These are phyloP conservation scores for Deinandra increscens DNA, from an alignment of 129 eudicot species.

Conservation along the genomic window DNA sequence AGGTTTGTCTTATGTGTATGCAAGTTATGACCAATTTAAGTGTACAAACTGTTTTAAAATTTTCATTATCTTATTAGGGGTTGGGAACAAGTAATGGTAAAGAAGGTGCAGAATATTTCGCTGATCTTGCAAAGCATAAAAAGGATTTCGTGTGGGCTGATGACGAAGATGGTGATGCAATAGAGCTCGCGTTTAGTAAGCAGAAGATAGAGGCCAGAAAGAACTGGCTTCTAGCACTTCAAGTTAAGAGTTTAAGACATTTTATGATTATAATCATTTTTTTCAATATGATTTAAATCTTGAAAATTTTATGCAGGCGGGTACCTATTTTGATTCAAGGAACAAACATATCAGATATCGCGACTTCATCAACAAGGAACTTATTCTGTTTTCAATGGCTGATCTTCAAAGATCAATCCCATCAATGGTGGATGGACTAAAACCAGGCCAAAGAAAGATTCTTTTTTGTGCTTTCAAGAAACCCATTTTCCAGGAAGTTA, in stretches of 20 bases:
- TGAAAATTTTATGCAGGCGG: slow-evolving; percentile 52
- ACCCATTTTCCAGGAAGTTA: too few relatives aligned
- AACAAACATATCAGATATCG: slow-evolving; percentile 67
- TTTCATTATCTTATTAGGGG: slow-evolving; percentile 48
- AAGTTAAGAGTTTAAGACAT: slow-evolving; percentile 58
- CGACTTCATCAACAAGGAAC: slow-evolving; percentile 93
- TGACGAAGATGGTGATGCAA: slow-evolving; percentile 81
- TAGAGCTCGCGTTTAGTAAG: slow-evolving; percentile 92
- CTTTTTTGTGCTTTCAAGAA: too few relatives aligned
- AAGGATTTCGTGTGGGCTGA: slow-evolving; percentile 78
- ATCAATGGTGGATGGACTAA: too few relatives aligned
- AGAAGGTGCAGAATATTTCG: slow-evolving; percentile 77
- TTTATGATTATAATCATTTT: neutral
- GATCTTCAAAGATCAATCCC: slow-evolving; percentile 95
- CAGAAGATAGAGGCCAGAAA: slow-evolving; percentile 91
- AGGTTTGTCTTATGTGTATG: slow-evolving; percentile 53
- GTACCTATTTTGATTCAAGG: slow-evolving; percentile 67
- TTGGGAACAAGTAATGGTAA: slow-evolving; percentile 77
- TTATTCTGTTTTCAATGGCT: slow-evolving; percentile 77
- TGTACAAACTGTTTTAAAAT: neutral
- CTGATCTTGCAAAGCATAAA: slow-evolving; percentile 62
- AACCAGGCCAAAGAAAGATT: too few relatives aligned
- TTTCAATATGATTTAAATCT: neutral
- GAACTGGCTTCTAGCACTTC: slow-evolving; percentile 81
- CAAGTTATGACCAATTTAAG: neutral